Evolutionary conservation across 2,329 filamentous ascomycete species (phyloP), one percentile per base, ranked within the genome.

Genomic region (Samsoniella hepiali): DNA sequence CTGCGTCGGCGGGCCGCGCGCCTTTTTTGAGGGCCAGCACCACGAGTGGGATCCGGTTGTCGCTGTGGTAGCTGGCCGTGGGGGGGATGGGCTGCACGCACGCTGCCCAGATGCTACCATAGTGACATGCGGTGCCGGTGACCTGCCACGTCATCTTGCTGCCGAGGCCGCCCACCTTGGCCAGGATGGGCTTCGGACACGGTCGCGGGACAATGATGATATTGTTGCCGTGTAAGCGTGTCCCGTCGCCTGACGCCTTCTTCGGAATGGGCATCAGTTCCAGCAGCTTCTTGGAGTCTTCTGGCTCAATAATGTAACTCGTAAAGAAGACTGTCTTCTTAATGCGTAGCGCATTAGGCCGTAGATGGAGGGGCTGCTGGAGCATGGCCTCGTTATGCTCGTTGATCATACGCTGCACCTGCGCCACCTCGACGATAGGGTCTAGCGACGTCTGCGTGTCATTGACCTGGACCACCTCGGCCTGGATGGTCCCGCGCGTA

Each of bases 241-340:
- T 79, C 58, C 96, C 91, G 59, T 84, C 82, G 58, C 90, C 87
- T 34, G 86, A 81, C 61, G 29, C 15, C 38, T 54, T 62, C 64
- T 84, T 82, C 4, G 79, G 71, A 4, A 91, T 78, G 58, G 86
- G 76, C 36, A 88, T 86, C n/a, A 96, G 82, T 6, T 84, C 83
- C 63, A 91, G 84, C 44, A 98, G 81, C 62, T 84, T 86, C 71
- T 90, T 85, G 2, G 88, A 89, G 73, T 95, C 91, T 32, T 84
- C 80, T 55, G 86, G 81, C 47, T 82, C 82, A 67, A 99, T 88
- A 76, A 96, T 86, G 76, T 99, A 98, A 57, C 91, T 92, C 1
- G 95, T 97, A 77, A 94, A 97, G 76, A 93, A 92, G 57, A 97
- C 89, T 1, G 88, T 91, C 73, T 93, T 93, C 75, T 91, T 92